Percentiles rank a stretch among this genome's conserved stretches.
Evolutionary conservation across 371 early-diverging fungal species (phyloP).

Genomic region (Rhizopus sp.): DNA sequence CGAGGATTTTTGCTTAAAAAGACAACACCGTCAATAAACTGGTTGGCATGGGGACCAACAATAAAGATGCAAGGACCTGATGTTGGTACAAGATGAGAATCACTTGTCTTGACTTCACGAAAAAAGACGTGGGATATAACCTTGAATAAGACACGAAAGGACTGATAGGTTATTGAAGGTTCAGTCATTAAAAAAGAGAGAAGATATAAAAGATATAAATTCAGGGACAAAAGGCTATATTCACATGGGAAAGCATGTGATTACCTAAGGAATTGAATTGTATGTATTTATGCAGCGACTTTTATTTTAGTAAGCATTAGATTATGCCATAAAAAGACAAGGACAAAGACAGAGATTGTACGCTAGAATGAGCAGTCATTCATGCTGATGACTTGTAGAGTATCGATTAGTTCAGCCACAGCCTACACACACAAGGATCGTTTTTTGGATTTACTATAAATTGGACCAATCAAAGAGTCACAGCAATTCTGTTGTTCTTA

Average conservation of each 20-base stretch:
- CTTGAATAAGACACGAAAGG: slow-evolving; percentile 41
- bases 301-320: neutral
- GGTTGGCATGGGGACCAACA: slow-evolving; percentile 95
- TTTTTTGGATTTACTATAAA: neutral
- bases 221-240: slow-evolving; percentile 8
- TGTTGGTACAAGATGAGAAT: slow-evolving; percentile 82
- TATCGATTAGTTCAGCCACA: too few species aligned
- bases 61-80: slow-evolving; percentile 93
- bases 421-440: too few species aligned
- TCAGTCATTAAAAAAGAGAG: neutral
- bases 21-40: slow-evolving; percentile 92
- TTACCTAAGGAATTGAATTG: neutral
- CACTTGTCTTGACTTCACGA: slow-evolving; percentile 85
- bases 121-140: slow-evolving; percentile 79
- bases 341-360: too few species aligned
- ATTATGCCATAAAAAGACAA: too few species aligned
- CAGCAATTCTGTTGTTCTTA: slow-evolving; percentile 1
- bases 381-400: too few species aligned
- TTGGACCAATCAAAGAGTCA: slow-evolving; percentile 1
- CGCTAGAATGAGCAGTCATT: too few species aligned
- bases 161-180: neutral
- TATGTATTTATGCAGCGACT: neutral
- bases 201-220: slow-evolving; percentile 1
- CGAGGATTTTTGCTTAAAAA: slow-evolving; percentile 76
- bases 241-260: slow-evolving; percentile 5